Base-by-base conservation (phyloP, 495 filamentous ascomycete species). In the Aspergillus indologenus region DNA sequence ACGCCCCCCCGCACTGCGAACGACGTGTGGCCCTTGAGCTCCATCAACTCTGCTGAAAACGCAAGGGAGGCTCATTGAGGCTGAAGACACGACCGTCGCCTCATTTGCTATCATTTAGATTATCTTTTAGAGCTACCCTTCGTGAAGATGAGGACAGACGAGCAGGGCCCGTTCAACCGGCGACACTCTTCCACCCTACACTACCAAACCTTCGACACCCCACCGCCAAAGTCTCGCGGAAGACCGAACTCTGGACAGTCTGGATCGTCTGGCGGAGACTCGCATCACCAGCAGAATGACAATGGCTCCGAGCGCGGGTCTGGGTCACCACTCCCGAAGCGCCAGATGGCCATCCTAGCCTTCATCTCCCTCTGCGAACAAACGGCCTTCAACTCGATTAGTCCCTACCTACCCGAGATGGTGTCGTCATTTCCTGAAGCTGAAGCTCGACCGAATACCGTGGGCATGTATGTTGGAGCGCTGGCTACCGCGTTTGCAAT, bases 331-430 rank as follows among this genome's bases (percentile, higher is more conserved):
- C 76, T 97, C 22, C 94, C 94, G 1, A 87, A 82, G 63, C 87
- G 76, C 65, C 95, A 98, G 71, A 86, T 98, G 53, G 79, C 82
- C 5, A 84, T 96, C 1, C 79, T 98, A 23, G 94, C 92, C 2
- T 73, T 98, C 61, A 89, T 98, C 48, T 91, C 92, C 3, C 79
- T 98, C 19, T 87, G 90, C 31, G 94, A 98, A 64, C 94, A 98
- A 74, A 97, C 95, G 0, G 94, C 94, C 1, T 83, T 98, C 65
- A 98, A 98, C 67, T 94, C 89, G 15, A 96, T 98, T 60, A 89
- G 88, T n/a, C 94, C 94, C 0, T 98, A 98, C 71, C 83, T 98
- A 0, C 94, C 94, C 0, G 83, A 91, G 57, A 98, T 98, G 93
- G 85, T 89, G 1, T 84, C 87, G 11, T 85, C 83, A 7, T 98